phyloP scores from a whole-genome alignment of 2,329 filamentous ascomycete genomes.

The Nothophoma quercina region DNA sequence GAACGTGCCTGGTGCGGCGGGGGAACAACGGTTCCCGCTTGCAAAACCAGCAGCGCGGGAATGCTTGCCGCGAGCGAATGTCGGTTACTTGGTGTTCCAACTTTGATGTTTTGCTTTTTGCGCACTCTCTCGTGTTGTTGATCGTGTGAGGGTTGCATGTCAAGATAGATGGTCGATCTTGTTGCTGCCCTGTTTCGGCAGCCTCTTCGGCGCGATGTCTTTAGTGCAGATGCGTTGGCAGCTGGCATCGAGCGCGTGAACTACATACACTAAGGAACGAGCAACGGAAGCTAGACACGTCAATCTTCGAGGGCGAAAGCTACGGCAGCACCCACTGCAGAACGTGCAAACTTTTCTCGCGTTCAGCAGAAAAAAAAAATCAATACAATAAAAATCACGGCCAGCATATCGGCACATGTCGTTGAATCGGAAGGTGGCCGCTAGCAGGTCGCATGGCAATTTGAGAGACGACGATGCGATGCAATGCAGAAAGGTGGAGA shows the following conservation, averaged over 20 bases:
- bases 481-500: slow-evolving; percentile 7
- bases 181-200: background rate
- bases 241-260: background rate
- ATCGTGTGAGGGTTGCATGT: background rate
- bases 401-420: slow-evolving; percentile 1
- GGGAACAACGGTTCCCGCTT: slow-evolving; percentile 15
- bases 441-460: slow-evolving; percentile 4
- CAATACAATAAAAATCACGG: background rate
- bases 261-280: slow-evolving; percentile 4
- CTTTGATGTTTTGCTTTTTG: background rate
- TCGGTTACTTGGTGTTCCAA: background rate
- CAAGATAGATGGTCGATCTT: too few relatives aligned
- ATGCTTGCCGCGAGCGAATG: background rate
- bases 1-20: slow-evolving; percentile 17
- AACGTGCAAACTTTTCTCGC: background rate
- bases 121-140: background rate
- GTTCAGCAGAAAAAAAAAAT: background rate
- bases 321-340: slow-evolving; percentile 9
- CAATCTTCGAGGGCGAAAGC: slow-evolving; percentile 8
- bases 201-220: background rate
- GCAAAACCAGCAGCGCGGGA: slow-evolving; percentile 9
- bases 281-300: slow-evolving; percentile 29
- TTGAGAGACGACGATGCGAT: background rate
- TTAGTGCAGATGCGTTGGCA: slow-evolving; percentile 9
- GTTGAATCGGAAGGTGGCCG: slow-evolving; percentile 14